Base-by-base conservation (phyloP, 2,329 filamentous ascomycete species). In the Diaporthe australafricana region DNA sequence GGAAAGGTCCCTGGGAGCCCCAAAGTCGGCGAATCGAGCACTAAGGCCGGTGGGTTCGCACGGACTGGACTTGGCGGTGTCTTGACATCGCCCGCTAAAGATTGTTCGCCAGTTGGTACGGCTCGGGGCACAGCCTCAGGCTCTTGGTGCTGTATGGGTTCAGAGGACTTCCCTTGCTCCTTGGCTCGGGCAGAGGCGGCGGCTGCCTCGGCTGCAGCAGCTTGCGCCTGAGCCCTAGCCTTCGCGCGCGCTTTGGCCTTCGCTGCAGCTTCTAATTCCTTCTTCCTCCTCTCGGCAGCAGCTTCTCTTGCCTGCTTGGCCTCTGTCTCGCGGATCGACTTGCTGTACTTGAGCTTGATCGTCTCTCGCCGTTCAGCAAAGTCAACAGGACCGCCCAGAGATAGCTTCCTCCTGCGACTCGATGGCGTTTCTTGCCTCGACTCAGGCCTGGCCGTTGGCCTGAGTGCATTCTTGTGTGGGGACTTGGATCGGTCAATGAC, bases 261-360 rank as follows among this genome's bases (percentile, higher is more conserved):
- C 70, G 84, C 81, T 65, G 83, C 83, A 72, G 82, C 83, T 76
- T 88, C 84, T 77, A 86, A 80, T 74, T 88, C 87, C 78, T 84
- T 84, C 77, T 81, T 87, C 74, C 85, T 84, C 75, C 85, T 87
- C 73, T 90, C 87, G 27, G 86, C 87, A 42, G 87, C 87, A 66
- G 83, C 83, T 79, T 86, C 83, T 78, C 86, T 85, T 66, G 85
- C 86, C 71, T 87, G 87, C n/a, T 84, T 81, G 72, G 88, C 91
- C 78, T 93, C 91, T 76, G 85, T 92, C 78, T 94, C 92, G 74
- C 92, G 89, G 60, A 96, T 91, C n/a, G 93, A 94, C 79, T 93
- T 94, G 76, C 91, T 95, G 80, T 97, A 96, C 17, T 94, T 94
- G 70, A 94, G 90, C 76, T 95, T 92, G 77, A 97, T 97, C 73